These are phyloP conservation scores for Parachaetomium inaequale DNA, from an alignment of 495 filamentous ascomycete genomes.

Conservation along the genomic window DNA sequence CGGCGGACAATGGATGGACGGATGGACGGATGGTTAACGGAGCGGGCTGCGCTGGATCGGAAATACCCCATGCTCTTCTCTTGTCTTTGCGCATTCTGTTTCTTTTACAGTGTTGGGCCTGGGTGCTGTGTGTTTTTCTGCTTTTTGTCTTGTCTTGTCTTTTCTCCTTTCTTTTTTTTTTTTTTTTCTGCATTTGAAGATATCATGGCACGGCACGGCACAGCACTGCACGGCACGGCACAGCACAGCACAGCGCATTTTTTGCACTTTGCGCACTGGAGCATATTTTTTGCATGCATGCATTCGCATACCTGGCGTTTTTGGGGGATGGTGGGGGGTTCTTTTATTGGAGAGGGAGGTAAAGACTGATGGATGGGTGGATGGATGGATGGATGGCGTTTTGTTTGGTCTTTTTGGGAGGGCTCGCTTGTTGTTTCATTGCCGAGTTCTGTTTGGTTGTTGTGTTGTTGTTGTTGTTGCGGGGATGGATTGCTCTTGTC, in stretches of 20 bases:
- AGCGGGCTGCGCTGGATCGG: conserved; percentile 1
- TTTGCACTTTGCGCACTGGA: conserved; percentile 2
- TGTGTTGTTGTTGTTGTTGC: not conserved
- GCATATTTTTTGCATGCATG: conserved; percentile 8
- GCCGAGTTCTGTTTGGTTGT: not conserved
- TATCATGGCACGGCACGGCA: not conserved
- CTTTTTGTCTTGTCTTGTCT: not conserved
- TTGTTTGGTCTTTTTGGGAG: not conserved
- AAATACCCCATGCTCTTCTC: conserved; percentile 1
- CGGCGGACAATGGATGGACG: not conserved
- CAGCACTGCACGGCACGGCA: no score
- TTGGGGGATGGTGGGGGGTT: not conserved
- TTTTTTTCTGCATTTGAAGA: not conserved
- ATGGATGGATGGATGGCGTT: conserved; percentile 2
- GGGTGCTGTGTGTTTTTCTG: not conserved
- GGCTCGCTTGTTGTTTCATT: not conserved
- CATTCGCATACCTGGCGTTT: conserved; percentile 11
- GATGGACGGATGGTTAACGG: not conserved
- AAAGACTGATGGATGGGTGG: not conserved
- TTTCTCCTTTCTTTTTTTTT: not conserved
- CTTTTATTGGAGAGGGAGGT: not conserved
- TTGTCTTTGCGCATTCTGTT: conserved; percentile 15
- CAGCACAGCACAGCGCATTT: not conserved
- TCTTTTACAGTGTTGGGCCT: not conserved
- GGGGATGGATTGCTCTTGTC: not conserved